phyloP scores from a whole-genome alignment of 2,329 filamentous ascomycete species.

The Dryadomyces quercus-mongolicae region DNA sequence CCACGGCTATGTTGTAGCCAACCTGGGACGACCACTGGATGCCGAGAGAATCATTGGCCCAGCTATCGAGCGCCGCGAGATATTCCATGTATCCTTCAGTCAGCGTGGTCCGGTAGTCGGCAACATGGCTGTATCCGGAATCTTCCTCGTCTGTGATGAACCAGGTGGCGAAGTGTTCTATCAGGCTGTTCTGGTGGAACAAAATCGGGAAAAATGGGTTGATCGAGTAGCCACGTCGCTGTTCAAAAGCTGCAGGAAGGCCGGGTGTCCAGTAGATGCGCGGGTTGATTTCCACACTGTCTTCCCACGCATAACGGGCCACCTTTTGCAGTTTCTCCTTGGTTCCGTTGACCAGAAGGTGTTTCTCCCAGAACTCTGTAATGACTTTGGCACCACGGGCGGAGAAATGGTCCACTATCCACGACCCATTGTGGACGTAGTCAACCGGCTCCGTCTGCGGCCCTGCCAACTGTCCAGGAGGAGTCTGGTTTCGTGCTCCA shows the following conservation, averaged over 20 bases:
- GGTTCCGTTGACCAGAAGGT: constrained; percentile 20
- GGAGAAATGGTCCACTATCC: constrained; percentile 22
- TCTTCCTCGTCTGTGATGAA: constrained; percentile 8
- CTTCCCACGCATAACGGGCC: constrained; percentile 24
- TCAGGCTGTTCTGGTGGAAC: constrained; percentile 9
- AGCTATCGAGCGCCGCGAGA: constrained; percentile 17
- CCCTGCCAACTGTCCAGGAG: neutral
- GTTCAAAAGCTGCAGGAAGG: constrained; percentile 18
- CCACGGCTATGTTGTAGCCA: constrained; percentile 28
- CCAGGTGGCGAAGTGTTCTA: neutral
- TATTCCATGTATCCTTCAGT: constrained; percentile 15
- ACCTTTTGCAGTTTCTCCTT: constrained; percentile 18
- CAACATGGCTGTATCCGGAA: constrained; percentile 6
- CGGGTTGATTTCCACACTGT: constrained; percentile 21
- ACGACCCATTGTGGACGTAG: constrained; percentile 14
- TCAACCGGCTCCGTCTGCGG: constrained; percentile 5
- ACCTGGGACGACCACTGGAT: constrained; percentile 26
- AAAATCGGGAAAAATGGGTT: constrained; percentile 21
- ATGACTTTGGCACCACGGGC: constrained; percentile 21
- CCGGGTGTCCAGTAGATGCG: constrained; percentile 24
- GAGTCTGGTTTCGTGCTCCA: constrained; percentile 8
- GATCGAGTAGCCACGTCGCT: constrained; percentile 21
- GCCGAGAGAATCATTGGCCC: constrained; percentile 19
- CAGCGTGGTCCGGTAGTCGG: constrained; percentile 9
- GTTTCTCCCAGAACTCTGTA: constrained; percentile 25